Conservation (phyloP, 495 filamentous ascomycete species). For the Penicillium robsamsonii region DNA sequence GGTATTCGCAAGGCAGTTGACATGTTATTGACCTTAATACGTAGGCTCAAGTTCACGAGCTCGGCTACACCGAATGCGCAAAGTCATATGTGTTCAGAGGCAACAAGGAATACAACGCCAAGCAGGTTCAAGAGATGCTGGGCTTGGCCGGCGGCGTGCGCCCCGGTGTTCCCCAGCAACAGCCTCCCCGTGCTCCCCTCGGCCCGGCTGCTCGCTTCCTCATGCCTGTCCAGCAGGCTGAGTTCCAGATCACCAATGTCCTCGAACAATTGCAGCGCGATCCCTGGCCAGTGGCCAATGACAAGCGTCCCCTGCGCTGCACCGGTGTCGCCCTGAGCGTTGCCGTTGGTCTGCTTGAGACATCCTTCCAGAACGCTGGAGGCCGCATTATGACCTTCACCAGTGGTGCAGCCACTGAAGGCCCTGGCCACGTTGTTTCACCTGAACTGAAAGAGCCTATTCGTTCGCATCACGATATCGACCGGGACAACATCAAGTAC, state of each 20-base stretch:
- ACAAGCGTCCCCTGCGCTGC: slow-evolving; percentile 87
- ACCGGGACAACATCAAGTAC: slow-evolving; percentile 98
- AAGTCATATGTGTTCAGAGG: slow-evolving; percentile 99
- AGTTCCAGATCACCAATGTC: slow-evolving; percentile 97
- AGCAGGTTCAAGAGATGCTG: slow-evolving; percentile 99
- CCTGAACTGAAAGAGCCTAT: slow-evolving; percentile 98
- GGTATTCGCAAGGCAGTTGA: neutral
- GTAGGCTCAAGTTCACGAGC: slow-evolving; percentile 93
- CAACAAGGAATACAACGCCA: slow-evolving; percentile 93
- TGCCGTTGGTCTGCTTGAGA: slow-evolving; percentile 87
- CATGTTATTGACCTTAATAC: slow-evolving; percentile 23
- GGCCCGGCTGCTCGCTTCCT: slow-evolving; percentile 88
- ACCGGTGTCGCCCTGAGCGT: slow-evolving; percentile 96
- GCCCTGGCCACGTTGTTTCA: slow-evolving; percentile 93
- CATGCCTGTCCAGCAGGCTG: slow-evolving; percentile 90
- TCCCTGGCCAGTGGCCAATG: slow-evolving; percentile 95
- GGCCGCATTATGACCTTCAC: slow-evolving; percentile 97
- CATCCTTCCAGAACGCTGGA: slow-evolving; percentile 91
- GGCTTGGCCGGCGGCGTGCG: slow-evolving; percentile 68
- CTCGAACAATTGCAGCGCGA: slow-evolving; percentile 97
- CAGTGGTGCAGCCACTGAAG: slow-evolving; percentile 93
- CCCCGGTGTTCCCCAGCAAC: slow-evolving; percentile 63
- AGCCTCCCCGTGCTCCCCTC: slow-evolving; percentile 75
- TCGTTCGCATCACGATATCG: slow-evolving; percentile 98
- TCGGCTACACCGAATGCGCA: slow-evolving; percentile 95